Evolutionary conservation across 2,329 filamentous ascomycete species (phyloP), one percentile per base, ranked within the genome.

Genomic region (Alternaria ethzedia): DNA sequence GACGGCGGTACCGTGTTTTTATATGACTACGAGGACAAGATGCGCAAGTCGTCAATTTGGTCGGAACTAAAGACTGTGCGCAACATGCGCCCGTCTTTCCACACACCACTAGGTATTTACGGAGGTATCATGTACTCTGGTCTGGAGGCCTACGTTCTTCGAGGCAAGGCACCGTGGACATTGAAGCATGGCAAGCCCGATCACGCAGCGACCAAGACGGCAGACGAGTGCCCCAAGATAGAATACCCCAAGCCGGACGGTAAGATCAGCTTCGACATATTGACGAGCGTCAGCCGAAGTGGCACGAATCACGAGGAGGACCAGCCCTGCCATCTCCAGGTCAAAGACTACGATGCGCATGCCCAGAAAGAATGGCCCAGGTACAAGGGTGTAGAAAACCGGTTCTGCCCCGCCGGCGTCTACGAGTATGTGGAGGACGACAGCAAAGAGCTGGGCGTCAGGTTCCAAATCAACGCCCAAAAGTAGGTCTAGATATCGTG

Each of bases 221-320:
- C 95, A 13, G 91, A 94, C 71, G 80, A 91, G 75, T 95, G 88
- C 82, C 82, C 86, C 71, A 97, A 96, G 84, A 98, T 99, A 75
- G 93, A 96, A 77, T 99, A 99, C 77, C 92, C 93, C 58, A 99
- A 98, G 84, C 96, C 96, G 2, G 96, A 99, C 78, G 94, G 94
- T 70, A 91, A 96, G 83, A 90, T 99, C 79, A 93, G 89, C 68
- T 99, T 99, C 77, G 96, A 99, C 79, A 97, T 99, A 70, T 82
- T 99, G 77, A 99, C 96, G 2, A 96, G 92, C 75, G 96, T 99
- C 13, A 96, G 91, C 70, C 89, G 96, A 61, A 98, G 96, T 6
- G 96, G 96, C 43, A 99, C 96, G 30, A 98, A 98, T 82, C 96
- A 99, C 82, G 96, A 98, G 81, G 96, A 99, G 82, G 96, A 99